Evolutionary conservation across 2,329 filamentous ascomycete genomes (phyloP), one percentile per base, ranked within the genome.

Genomic region (Cercospora citrullina): DNA sequence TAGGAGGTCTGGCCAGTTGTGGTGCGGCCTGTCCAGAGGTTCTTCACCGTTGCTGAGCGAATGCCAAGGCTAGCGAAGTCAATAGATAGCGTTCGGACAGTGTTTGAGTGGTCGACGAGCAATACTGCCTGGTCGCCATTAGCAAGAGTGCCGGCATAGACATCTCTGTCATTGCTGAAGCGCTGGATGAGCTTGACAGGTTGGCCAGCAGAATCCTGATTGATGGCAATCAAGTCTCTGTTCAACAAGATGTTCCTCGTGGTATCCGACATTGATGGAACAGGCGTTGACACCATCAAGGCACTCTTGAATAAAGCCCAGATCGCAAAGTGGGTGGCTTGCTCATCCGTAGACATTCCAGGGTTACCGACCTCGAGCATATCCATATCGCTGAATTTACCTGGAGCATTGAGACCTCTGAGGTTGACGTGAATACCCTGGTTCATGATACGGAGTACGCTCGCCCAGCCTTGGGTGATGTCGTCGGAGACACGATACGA

Each of bases 201-300:
- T 63, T 83, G 77, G 0, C 81, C 85, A 0, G 88, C 75, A 0
- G 82, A 68, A 71, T 89, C 87, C 71, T 89, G 86, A 71, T 88
- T 88, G 72, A 87, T 84, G 0, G 82, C 82, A 26, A 89, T 84
- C 23, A 87, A 82, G 64, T 87, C 86, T 28, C 81, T 78, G 75
- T 88, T 87, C 1, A 78, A 79, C 58, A 82, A 68, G 58, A 80
- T 74, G 23, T 67, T 63, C 21, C 68, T 60, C 3, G 73, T 73
- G 5, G 68, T 64, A 14, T 63, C 60, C 12, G 72, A 72, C 58
- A 76, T 71, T 9, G 45, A 58, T 12, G 66, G 64, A 0, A 71
- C 59, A 26, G 61, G 48, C 5, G 71, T 72, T 1, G 73, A 75
- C n/a, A 77, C 63, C 70, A 76, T 72, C 8, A 77, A 65, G 6